A percentile compares a stretch with the other conserved stretches of the same genome.
Evolutionary conservation across 164 flowering plant species (phyloP).

Genomic region (Brasenia schreberi): DNA sequence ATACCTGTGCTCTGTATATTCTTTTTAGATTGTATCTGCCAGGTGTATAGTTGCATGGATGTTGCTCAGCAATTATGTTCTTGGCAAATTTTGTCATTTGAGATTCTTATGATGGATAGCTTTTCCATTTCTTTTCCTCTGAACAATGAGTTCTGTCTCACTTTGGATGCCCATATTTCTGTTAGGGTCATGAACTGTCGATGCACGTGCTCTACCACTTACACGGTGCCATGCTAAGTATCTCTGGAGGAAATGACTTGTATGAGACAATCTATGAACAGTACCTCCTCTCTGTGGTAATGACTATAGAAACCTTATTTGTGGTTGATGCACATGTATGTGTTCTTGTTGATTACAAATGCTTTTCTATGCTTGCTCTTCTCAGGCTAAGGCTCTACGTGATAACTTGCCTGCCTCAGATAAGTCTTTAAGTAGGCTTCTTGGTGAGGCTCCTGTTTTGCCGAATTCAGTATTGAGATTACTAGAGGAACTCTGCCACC

Average conservation of each 20-base stretch:
- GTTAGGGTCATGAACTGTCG: conserved; percentile 92
- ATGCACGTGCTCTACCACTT: conserved; percentile 74
- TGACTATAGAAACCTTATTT: conserved; percentile 4
- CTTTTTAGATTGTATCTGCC: no score
- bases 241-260: conserved; percentile 18
- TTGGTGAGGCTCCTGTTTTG: conserved; percentile 84
- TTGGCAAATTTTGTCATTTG: no score
- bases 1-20: no score
- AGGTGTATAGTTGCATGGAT: no score
- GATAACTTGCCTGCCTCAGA: conserved; percentile 83
- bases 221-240: conserved; percentile 31
- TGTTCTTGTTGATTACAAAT: neutral
- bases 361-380: conserved; percentile 4
- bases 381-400: conserved; percentile 66
- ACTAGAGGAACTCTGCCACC: conserved; percentile 63
- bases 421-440: conserved; percentile 83
- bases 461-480: conserved; percentile 68
- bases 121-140: no score
- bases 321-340: neutral
- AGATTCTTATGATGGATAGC: no score
- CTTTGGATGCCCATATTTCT: conserved; percentile 1
- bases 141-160: neutral
- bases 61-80: no score
- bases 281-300: conserved; percentile 73
- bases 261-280: conserved; percentile 59